Percentiles rank a stretch among this genome's conserved stretches.
Conservation (phyloP, 2,329 filamentous ascomycete species). For the Aspergillus brasiliensis region DNA sequence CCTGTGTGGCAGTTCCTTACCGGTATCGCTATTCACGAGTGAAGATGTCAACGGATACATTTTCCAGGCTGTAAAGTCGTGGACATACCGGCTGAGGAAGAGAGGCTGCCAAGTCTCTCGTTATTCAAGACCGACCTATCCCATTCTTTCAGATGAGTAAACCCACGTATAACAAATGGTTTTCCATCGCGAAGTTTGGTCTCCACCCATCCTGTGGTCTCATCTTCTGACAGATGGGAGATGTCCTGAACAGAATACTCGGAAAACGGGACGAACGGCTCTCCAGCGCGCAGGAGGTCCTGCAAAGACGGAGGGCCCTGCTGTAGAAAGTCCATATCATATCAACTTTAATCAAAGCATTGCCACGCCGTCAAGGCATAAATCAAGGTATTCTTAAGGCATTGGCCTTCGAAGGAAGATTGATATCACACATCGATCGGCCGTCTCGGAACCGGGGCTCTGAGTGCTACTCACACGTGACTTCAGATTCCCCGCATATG, state of each 20-base stretch:
- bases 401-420: constrained; percentile 1
- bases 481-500: background rate
- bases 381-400: background rate
- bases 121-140: constrained; percentile 29
- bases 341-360: background rate
- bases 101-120: constrained; percentile 33
- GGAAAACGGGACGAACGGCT: constrained; percentile 24
- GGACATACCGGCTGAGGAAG: constrained; percentile 35
- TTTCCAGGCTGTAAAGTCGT: background rate
- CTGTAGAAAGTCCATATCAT: constrained; percentile 13
- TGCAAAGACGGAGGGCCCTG: constrained; percentile 8
- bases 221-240: constrained; percentile 3
- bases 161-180: constrained; percentile 39
- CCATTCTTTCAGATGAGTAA: constrained; percentile 34
- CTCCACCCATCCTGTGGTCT: constrained; percentile 30
- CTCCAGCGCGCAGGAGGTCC: constrained; percentile 16
- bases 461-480: constrained; percentile 9
- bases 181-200: constrained; percentile 32
- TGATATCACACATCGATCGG: background rate
- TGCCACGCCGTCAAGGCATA: background rate
- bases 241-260: constrained; percentile 20
- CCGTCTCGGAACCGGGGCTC: constrained; percentile 14
- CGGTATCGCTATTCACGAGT: constrained; percentile 28
- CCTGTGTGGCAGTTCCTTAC: constrained; percentile 39
- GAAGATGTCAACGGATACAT: background rate